Evolutionary conservation across 768 basidiomycete genomes (phyloP), one percentile per base, ranked within the genome.

Genomic region (Kwoniella sp.): DNA sequence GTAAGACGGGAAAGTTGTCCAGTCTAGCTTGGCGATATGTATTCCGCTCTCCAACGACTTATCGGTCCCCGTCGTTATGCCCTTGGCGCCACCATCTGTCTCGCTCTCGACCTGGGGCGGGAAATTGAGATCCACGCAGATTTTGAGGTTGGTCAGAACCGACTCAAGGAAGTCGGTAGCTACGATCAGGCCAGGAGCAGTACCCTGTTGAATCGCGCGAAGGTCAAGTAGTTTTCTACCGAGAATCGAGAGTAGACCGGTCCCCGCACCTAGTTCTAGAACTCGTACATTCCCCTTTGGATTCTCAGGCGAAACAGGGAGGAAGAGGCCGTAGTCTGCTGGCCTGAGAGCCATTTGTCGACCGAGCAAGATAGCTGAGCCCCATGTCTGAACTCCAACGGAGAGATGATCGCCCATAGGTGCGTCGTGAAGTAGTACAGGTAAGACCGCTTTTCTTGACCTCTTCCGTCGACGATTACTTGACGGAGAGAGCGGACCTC

Each of bases 371-470:
- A 81, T 81, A 11, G 76, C 74, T 25, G 68, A 71, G 0, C 79
- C 79, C 79, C 79, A 81, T 4, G 79, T 81, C 52, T 81, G 79
- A 1, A 81, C 79, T n/a, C 79, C 79, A 20, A 81, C 79, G 51
- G 66, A 67, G 9, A 79, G 65, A 59, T 81, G 79, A 65, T 81
- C 78, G 3, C 62, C 63, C 70, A 81, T 75, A 0, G 79, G 76
- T n/a, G 78, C 79, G 54, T 81, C 79, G 54, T 81, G 78, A 8
- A 81, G 55, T 30, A 79, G 50, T 20, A 76, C 62, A 8, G 77
- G 73, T 28, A 78, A 61, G 23, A 65, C 67, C 1, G 67, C 48
- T 53, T 55, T 51, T 23, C 37, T 58, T 15, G n/a, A 50, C 25
- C 45, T 37, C 30, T 45, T 59, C 37, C 41, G 22, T 13, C 48